A percentile compares a stretch with the other conserved stretches of the same genome.
These are phyloP conservation scores for Boletus rex-veris DNA, from an alignment of 768 basidiomycete species.

Conservation along the genomic window DNA sequence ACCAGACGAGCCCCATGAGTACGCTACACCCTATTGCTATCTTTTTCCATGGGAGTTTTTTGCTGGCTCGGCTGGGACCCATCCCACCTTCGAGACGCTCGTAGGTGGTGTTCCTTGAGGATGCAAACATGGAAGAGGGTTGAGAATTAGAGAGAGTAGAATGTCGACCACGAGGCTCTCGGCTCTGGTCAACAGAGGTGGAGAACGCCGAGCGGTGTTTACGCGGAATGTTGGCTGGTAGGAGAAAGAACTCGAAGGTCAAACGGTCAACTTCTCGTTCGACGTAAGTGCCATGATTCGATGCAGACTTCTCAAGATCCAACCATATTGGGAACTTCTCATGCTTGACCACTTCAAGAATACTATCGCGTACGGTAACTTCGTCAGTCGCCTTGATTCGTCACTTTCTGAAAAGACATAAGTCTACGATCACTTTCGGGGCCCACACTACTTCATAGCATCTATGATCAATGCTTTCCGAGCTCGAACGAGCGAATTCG, in stretches of 20 bases:
- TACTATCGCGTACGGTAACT: not conserved
- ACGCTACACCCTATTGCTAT: slow-evolving; percentile 56
- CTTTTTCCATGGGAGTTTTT: slow-evolving; percentile 57
- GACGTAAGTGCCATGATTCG: not conserved
- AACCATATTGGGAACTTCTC: no score
- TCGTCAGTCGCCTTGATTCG: no score
- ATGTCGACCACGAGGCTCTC: slow-evolving; percentile 24
- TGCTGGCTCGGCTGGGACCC: slow-evolving; percentile 43
- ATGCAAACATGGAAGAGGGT: slow-evolving; percentile 20
- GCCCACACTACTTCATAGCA: no score
- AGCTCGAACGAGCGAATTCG: no score
- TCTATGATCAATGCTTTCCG: no score
- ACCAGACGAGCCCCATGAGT: slow-evolving; percentile 59
- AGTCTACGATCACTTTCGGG: no score
- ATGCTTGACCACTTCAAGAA: not conserved
- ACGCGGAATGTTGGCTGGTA: slow-evolving; percentile 20
- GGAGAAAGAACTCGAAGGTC: not conserved
- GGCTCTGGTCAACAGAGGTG: slow-evolving; percentile 29
- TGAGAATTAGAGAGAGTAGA: not conserved
- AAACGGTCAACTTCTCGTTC: not conserved
- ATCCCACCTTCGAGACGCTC: slow-evolving; percentile 61
- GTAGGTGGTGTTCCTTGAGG: slow-evolving; percentile 46
- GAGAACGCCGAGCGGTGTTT: slow-evolving; percentile 23
- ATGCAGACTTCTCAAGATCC: no score
- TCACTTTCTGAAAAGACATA: no score